phyloP scores from a whole-genome alignment of 805 yeast species.

The Lipomyces kockii region DNA sequence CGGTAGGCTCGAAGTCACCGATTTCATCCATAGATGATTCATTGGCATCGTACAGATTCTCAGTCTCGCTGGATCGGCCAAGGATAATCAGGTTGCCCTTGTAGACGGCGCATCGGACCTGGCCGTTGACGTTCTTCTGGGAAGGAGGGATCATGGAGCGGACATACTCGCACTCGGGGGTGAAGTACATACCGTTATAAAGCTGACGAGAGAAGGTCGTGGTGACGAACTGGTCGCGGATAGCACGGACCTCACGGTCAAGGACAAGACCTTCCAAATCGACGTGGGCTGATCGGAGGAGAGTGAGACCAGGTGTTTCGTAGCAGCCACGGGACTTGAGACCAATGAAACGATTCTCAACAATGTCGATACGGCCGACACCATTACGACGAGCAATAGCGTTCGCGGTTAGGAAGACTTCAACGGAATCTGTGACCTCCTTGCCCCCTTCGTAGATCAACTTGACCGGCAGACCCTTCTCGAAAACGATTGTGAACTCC shows the following conservation, averaged over 20 bases:
- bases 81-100: constrained; percentile 83
- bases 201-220: constrained; percentile 86
- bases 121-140: constrained; percentile 93
- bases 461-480: constrained; percentile 86
- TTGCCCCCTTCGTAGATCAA: constrained; percentile 65
- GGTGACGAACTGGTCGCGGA: constrained; percentile 96
- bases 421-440: constrained; percentile 82
- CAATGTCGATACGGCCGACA: constrained; percentile 99
- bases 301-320: constrained; percentile 97
- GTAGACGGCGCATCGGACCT: constrained; percentile 90
- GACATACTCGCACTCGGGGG: constrained; percentile 97
- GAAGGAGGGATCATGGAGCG: constrained; percentile 94
- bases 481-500: constrained; percentile 79
- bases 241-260: constrained; percentile 96
- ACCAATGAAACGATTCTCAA: constrained; percentile 98
- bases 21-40: constrained; percentile 99
- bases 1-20: constrained; percentile 96
- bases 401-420: constrained; percentile 89
- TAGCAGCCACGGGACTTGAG: constrained; percentile 99
- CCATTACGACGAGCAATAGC: constrained; percentile 98
- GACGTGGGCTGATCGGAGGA: constrained; percentile 91
- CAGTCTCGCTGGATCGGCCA: constrained; percentile 95
- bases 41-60: constrained; percentile 95
- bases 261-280: constrained; percentile 96
- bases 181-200: constrained; percentile 97